A percentile compares a stretch with the other conserved stretches of the same genome.
Conservation (phyloP, 75 land plant genomes). For the Pinus tabuliformis region DNA sequence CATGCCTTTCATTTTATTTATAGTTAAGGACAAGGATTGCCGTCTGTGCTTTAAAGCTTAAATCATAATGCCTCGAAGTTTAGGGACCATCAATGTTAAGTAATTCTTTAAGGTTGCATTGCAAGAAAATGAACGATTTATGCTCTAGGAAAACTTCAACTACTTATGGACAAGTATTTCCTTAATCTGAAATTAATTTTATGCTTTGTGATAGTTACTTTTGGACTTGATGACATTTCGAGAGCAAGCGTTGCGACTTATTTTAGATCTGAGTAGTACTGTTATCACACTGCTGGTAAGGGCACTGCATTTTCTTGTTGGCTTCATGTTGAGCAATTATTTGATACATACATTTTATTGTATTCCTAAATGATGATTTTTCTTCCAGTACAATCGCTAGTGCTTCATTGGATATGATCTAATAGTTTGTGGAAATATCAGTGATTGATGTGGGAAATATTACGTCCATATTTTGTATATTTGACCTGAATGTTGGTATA, state of each 20-base stretch:
- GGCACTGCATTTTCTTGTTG: constrained; percentile 7
- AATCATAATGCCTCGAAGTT: background rate
- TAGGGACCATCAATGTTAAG: background rate
- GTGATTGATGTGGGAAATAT: background rate
- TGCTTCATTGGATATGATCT: too few relatives aligned
- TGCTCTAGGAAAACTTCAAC: background rate
- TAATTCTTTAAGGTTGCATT: background rate
- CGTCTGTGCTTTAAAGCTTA: background rate
- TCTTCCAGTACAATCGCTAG: too few relatives aligned
- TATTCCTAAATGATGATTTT: too few relatives aligned
- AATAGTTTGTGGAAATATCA: too few relatives aligned
- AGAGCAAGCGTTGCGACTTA: constrained; percentile 90
- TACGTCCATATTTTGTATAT: background rate
- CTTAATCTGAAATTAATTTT: constrained; percentile 1
- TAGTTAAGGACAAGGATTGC: background rate
- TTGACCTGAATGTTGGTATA: background rate
- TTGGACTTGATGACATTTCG: constrained; percentile 98
- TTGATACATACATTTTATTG: background rate
- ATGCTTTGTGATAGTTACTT: constrained; percentile 57
- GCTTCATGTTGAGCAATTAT: background rate
- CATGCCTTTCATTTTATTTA: background rate
- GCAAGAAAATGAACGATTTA: too few relatives aligned
- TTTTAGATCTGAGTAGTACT: constrained; percentile 96
- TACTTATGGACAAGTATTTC: background rate
- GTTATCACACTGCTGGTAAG: constrained; percentile 96